Conservation (phyloP, 2,329 filamentous ascomycete genomes). For the Diplodia seriata region DNA sequence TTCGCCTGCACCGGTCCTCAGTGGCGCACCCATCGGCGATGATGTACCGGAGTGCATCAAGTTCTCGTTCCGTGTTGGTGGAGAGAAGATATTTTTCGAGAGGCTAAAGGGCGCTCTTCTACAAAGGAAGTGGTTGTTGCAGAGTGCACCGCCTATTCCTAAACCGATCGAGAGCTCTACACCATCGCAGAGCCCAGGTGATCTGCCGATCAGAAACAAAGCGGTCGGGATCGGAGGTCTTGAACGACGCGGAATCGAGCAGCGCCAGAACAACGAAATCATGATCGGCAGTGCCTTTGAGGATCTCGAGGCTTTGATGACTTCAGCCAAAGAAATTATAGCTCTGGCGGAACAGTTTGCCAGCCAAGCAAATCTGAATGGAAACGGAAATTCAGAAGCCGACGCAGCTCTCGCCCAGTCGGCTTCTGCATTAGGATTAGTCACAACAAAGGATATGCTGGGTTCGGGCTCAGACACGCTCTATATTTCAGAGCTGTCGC, state of each 20-base stretch:
- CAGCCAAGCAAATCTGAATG: slow-evolving; percentile 66
- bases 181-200: background rate
- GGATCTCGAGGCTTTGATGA: slow-evolving; percentile 95
- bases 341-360: slow-evolving; percentile 90
- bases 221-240: slow-evolving; percentile 90
- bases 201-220: slow-evolving; percentile 53
- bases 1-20: slow-evolving; percentile 77
- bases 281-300: slow-evolving; percentile 95
- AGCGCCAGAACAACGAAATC: slow-evolving; percentile 89
- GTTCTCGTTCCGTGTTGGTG: slow-evolving; percentile 87
- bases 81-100: slow-evolving; percentile 89
- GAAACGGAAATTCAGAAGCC: slow-evolving; percentile 69
- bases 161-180: slow-evolving; percentile 55
- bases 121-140: slow-evolving; percentile 93
- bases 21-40: slow-evolving; percentile 53
- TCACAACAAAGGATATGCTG: slow-evolving; percentile 96
- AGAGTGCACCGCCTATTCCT: slow-evolving; percentile 87
- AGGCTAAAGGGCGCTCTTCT: slow-evolving; percentile 85
- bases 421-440: slow-evolving; percentile 80
- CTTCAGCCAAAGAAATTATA: slow-evolving; percentile 94
- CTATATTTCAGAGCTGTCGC: slow-evolving; percentile 72
- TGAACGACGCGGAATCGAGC: slow-evolving; percentile 81
- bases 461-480: slow-evolving; percentile 79
- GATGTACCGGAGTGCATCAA: slow-evolving; percentile 81
- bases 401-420: slow-evolving; percentile 80